Conservation (phyloP, 2,329 filamentous ascomycete species). For the Fusarium proliferatum region DNA sequence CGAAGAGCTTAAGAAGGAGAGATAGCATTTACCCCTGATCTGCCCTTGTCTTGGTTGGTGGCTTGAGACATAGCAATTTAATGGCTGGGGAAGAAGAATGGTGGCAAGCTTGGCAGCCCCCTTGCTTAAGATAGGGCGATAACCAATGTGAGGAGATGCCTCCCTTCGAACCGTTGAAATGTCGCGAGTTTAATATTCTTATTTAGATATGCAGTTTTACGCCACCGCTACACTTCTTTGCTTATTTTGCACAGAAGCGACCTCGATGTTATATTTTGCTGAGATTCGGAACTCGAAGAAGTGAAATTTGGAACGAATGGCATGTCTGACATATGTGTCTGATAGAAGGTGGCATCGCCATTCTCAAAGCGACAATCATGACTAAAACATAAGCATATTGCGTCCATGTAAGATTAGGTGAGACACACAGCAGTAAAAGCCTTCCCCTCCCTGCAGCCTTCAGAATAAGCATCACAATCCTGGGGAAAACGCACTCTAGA, state of each 20-base stretch:
- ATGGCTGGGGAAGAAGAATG: neutral
- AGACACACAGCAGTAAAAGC: neutral
- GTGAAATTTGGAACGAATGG: too few species aligned
- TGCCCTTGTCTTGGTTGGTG: neutral
- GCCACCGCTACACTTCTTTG: neutral
- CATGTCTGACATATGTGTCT: neutral
- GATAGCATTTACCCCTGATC: neutral
- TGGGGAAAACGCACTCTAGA: rapidly evolving
- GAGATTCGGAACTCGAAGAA: neutral
- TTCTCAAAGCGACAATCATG: too few species aligned
- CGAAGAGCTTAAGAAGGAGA: neutral
- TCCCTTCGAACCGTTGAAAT: neutral
- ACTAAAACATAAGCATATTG: neutral
- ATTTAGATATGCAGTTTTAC: too few species aligned
- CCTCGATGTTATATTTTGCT: too few species aligned
- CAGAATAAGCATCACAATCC: neutral
- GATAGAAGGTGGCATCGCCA: rapidly evolving
- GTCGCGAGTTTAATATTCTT: neutral
- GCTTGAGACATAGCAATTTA: neutral
- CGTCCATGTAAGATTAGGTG: too few species aligned
- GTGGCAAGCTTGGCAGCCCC: neutral
- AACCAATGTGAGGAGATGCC: neutral
- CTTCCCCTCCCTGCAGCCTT: neutral
- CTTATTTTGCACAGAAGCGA: neutral
- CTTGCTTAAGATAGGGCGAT: neutral